These are phyloP conservation scores for Strigomonas culicis DNA, from an alignment of 208 protist genomes.

Conservation along the genomic window DNA sequence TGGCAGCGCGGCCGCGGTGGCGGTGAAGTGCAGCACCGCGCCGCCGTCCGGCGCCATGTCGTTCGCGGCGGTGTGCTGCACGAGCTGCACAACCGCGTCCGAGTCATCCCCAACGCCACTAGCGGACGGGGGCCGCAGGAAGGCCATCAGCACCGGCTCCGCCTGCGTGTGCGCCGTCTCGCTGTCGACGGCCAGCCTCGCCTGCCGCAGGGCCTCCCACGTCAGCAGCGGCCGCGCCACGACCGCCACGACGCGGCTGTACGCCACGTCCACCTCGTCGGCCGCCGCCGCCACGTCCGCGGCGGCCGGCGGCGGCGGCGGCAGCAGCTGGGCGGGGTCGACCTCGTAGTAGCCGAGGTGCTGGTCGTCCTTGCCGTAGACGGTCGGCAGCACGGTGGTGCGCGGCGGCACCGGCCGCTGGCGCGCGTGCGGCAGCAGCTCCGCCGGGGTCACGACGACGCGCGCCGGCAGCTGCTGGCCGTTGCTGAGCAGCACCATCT, in stretches of 20 bases:
- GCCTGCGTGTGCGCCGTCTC: slow-evolving; percentile 6
- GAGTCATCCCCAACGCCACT: not conserved
- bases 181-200: slow-evolving; percentile 12
- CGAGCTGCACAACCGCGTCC: slow-evolving; percentile 42
- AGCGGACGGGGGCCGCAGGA: not conserved
- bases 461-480: slow-evolving; percentile 62
- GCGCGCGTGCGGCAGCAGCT: too few relatives aligned
- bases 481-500: slow-evolving; percentile 72
- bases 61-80: slow-evolving; percentile 41
- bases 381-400: too few relatives aligned
- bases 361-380: too few relatives aligned
- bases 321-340: not conserved
- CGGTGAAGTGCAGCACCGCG: not conserved
- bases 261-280: slow-evolving; percentile 11
- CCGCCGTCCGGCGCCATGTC: not conserved
- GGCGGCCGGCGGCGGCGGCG: too few relatives aligned
- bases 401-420: too few relatives aligned
- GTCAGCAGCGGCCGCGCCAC: not conserved
- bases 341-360: too few relatives aligned
- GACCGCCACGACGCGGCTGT: slow-evolving; percentile 27
- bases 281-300: not conserved
- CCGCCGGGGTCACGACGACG: slow-evolving; percentile 56
- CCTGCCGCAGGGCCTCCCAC: not conserved
- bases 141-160: not conserved
- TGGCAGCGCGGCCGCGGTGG: not conserved